These are phyloP conservation scores for Leptosphaerulina australis DNA, from an alignment of 2,329 filamentous ascomycete species.

Conservation along the genomic window DNA sequence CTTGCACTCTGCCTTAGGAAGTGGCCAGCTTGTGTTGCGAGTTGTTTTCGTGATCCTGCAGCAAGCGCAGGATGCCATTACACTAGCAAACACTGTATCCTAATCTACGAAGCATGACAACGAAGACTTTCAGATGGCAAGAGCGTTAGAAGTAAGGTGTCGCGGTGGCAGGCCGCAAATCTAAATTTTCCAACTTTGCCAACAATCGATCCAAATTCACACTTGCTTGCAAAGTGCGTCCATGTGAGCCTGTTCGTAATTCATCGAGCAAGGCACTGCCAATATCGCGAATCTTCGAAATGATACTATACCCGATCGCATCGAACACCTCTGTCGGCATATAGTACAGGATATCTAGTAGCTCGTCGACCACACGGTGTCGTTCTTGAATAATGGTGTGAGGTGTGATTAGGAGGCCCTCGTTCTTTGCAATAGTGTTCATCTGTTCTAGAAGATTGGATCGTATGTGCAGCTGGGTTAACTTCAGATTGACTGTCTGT, in stretches of 20 bases:
- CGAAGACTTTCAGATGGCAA: too few relatives aligned
- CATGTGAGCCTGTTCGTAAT: slow-evolving; percentile 22
- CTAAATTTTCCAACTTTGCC: slow-evolving; percentile 23
- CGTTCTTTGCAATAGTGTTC: slow-evolving; percentile 21
- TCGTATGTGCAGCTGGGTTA: slow-evolving; percentile 32
- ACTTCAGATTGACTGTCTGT: slow-evolving; percentile 31
- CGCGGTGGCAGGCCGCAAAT: slow-evolving; percentile 16
- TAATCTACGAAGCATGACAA: too few relatives aligned
- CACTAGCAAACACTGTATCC: too few relatives aligned
- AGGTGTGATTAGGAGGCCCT: slow-evolving; percentile 22
- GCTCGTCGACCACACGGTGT: slow-evolving; percentile 25
- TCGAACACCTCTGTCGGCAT: slow-evolving; percentile 30
- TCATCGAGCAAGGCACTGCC: slow-evolving; percentile 27
- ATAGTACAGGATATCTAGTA: slow-evolving; percentile 25
- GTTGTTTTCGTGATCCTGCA: too few relatives aligned
- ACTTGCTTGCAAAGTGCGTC: slow-evolving; percentile 22
- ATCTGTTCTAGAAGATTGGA: slow-evolving; percentile 31
- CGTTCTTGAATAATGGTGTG: slow-evolving; percentile 25
- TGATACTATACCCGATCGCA: slow-evolving; percentile 30
- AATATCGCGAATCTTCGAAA: slow-evolving; percentile 30
- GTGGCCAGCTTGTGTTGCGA: too few relatives aligned
- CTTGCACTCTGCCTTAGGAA: too few relatives aligned
- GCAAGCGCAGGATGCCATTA: too few relatives aligned
- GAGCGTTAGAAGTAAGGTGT: slow-evolving; percentile 5
- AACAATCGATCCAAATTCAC: slow-evolving; percentile 23